Base-by-base conservation (phyloP, 2,329 filamentous ascomycete species). In the Fusarium sp. region DNA sequence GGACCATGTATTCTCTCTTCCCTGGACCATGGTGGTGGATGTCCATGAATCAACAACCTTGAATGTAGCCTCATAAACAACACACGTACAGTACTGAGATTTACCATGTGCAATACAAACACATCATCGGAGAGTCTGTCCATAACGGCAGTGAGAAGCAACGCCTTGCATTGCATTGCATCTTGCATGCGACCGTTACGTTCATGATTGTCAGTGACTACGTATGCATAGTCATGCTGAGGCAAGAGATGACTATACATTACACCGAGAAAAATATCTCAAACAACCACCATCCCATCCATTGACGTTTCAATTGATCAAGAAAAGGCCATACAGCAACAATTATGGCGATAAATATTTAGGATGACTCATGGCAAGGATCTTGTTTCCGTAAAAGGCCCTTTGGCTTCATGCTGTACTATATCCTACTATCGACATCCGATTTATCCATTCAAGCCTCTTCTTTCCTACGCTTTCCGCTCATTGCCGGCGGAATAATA, bases 381-480 rank as follows among this genome's bases (percentile, higher is more conserved):
- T 70, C 19, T 51, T 30, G 54, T 60, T 56, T 61, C 67, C 54
- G 67, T 65, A 70, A 70, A 70, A 68, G 67, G 67, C 45, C 67
- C 63, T 19, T 50, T 37, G 31, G 30, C n/a, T 7, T 52, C 13
- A 31, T 34, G 42, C 44, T 31, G 45, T 48, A 49, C 54, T 41
- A 31, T 42, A 41, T 13, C n/a, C 4, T 41, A 18, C 10, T 21
- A 59, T 53, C 18, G 53, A 48, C 52, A 48, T 62, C 16, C 41
- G 49, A 58, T 48, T 23, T 53, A 28, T 51, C 31, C 19, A 13
- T 7, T 37, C 51, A 44, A 54, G 50, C 67, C 67, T 67, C 46
- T 52, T 34, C 58, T 71, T 69, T 65, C 71, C 71, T 71, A 42
- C 43, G 43, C n/a, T 72, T 74, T 68, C 71, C 71, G 71, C 58